Percentiles rank a stretch among this genome's conserved stretches.
phyloP scores from a whole-genome alignment of 169 alveolate species.

The Cryptosporidium andersoni region DNA sequence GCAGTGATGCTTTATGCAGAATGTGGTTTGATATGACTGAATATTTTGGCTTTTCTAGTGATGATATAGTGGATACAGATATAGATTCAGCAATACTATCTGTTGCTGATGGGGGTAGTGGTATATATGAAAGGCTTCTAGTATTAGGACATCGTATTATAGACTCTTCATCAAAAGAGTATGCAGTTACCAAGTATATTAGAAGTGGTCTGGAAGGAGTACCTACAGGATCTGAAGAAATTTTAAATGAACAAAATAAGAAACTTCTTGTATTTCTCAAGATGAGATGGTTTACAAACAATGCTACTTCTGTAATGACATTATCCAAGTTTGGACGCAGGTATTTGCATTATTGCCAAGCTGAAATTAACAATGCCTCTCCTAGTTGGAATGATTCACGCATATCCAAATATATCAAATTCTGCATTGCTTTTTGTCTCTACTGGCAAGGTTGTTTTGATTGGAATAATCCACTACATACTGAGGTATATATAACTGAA shows the following conservation, averaged over 20 bases:
- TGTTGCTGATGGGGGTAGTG: slow-evolving; percentile 71
- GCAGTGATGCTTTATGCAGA: slow-evolving; percentile 67
- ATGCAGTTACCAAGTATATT: slow-evolving; percentile 60
- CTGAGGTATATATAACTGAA: slow-evolving; percentile 30
- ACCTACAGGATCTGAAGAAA: slow-evolving; percentile 23
- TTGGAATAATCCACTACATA: slow-evolving; percentile 56
- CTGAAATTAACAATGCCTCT: slow-evolving; percentile 39
- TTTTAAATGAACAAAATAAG: slow-evolving; percentile 30
- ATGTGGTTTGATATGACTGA: slow-evolving; percentile 70
- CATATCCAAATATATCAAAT: slow-evolving; percentile 47
- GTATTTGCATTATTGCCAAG: slow-evolving; percentile 54
- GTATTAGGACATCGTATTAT: slow-evolving; percentile 52
- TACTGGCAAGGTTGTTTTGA: slow-evolving; percentile 56
- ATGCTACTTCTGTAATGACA: slow-evolving; percentile 14
- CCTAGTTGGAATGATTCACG: slow-evolving; percentile 23
- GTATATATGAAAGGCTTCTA: slow-evolving; percentile 59
- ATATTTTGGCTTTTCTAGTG: slow-evolving; percentile 56
- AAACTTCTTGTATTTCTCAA: slow-evolving; percentile 51
- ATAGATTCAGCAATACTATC: slow-evolving; percentile 66
- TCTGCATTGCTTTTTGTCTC: slow-evolving; percentile 56
- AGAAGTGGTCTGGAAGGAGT: slow-evolving; percentile 39
- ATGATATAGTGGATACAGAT: slow-evolving; percentile 59
- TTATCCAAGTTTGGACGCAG: slow-evolving; percentile 44
- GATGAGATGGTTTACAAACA: slow-evolving; percentile 56
- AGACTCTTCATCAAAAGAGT: slow-evolving; percentile 57